Base-by-base conservation (phyloP, 1,139 yeast species). In the Yamadazyma siamensis region DNA sequence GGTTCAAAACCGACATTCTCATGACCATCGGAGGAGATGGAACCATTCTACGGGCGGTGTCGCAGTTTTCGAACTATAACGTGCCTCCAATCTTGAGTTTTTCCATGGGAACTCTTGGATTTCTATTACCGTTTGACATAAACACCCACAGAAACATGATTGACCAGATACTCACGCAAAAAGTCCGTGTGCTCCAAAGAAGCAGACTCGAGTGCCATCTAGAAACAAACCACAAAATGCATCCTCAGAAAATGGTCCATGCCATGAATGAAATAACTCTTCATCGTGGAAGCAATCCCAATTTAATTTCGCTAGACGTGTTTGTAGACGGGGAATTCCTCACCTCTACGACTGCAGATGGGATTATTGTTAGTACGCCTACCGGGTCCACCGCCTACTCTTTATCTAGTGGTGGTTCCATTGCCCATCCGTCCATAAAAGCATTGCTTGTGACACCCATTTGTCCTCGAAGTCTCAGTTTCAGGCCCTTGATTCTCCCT, bases 1-100 rank as follows among this genome's bases (percentile, higher is more conserved):
- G 77, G 7, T 42, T 52, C 25, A 69, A 69, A 39, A 69, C 80
- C 2, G 97, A 89, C 50, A 56, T 88, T 28, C 60, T 89, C 25
- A 87, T 89, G 10, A 85, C 96, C 0, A 57, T 89, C 22, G 97
- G 97, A 7, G 98, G 98, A 9, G 98, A 89, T 54, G 98, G 97
- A 8, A 89, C 97, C 0, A 87, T 89, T 39, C 59, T 89, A 28
- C 73, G 84, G 37, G 91, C 89, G 0, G 80, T 74, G 2, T 67
- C 75, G 15, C 55, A 67, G 27, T 89, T 89, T 52, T 77, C 78
- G 38, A 78, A 78, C 47, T 69, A 69, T 6, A 63, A 69, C 17
- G 95, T 87, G 3, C 96, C 96, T 1, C 98, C 97, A 0, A 85
- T 89, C 0, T 60, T 89, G 30, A 80, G 95, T 25, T 88, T 87